A percentile compares a stretch with the other conserved stretches of the same genome.
phyloP scores from a whole-genome alignment of 2,329 filamentous ascomycete genomes.

The Peltaster fructicola region DNA sequence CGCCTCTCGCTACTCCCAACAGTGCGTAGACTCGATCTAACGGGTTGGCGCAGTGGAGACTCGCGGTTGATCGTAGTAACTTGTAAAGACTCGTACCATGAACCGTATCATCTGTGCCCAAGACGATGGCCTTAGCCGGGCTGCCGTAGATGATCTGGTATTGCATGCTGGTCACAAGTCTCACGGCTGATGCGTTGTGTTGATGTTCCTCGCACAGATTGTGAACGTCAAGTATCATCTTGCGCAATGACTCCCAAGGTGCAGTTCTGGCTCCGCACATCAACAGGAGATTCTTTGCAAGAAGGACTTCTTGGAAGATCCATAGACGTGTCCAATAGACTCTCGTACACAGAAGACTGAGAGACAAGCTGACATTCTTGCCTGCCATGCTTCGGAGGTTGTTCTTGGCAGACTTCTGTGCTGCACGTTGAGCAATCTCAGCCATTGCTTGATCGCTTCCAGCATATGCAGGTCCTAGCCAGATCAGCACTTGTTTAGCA shows the following conservation, averaged over 20 bases:
- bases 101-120: too few species aligned
- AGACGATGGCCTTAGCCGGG: background rate
- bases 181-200: too few species aligned
- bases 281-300: background rate
- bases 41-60: background rate
- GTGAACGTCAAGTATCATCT: background rate
- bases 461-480: conserved; percentile 3
- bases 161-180: too few species aligned
- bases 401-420: background rate
- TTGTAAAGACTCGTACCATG: background rate
- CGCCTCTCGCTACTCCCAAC: background rate
- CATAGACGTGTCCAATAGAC: conserved; percentile 1
- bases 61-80: background rate
- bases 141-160: too few species aligned
- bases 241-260: background rate
- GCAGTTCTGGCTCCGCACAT: background rate
- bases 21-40: background rate
- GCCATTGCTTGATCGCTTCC: background rate
- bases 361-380: background rate
- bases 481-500: conserved; percentile 3
- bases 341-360: background rate
- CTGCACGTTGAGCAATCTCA: background rate
- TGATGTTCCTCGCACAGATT: too few species aligned
- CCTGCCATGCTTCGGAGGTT: background rate
- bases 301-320: conserved; percentile 1